Percentiles rank a stretch among this genome's conserved stretches.
Evolutionary conservation across 1,284 basidiomycete genomes (phyloP).

Genomic region (Rhodotorula sp.): DNA sequence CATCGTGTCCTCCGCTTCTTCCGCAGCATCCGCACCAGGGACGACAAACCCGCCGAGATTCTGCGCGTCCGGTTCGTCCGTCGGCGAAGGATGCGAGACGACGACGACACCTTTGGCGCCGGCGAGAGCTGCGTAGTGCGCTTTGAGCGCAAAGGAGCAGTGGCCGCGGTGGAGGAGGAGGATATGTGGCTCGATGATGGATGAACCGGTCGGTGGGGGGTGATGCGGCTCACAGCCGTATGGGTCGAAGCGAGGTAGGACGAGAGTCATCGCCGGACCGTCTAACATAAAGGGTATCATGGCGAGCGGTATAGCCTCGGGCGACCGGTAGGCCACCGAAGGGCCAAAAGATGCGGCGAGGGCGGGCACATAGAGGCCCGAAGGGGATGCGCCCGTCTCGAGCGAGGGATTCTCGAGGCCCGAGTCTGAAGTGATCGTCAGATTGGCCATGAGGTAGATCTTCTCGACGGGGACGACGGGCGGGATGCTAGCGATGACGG

Average conservation of each 20-base stretch:
- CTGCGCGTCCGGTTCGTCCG: slow-evolving; percentile 16
- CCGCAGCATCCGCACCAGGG: slow-evolving; percentile 30
- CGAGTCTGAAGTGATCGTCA: background rate
- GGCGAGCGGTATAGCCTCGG: background rate
- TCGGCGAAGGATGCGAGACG: slow-evolving; percentile 9
- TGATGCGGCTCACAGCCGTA: slow-evolving; percentile 1
- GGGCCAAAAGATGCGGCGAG: slow-evolving; percentile 37
- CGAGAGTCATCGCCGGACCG: slow-evolving; percentile 13
- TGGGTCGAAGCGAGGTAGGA: slow-evolving; percentile 7
- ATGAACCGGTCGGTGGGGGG: background rate
- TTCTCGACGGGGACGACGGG: background rate
- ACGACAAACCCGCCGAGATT: slow-evolving; percentile 23
- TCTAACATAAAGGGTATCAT: background rate
- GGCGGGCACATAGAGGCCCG: slow-evolving; percentile 10
- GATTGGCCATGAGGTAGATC: background rate
- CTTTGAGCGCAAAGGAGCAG: slow-evolving; percentile 43
- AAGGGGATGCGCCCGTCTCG: background rate
- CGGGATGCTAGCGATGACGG: slow-evolving; percentile 30
- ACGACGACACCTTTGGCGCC: slow-evolving; percentile 42
- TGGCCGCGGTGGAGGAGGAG: slow-evolving; percentile 38
- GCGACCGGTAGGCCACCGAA: background rate
- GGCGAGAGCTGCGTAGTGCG: slow-evolving; percentile 34
- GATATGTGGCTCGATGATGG: too few relatives aligned
- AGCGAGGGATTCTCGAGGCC: too few relatives aligned
- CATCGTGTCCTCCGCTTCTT: slow-evolving; percentile 22